A percentile compares a stretch with the other conserved stretches of the same genome.
These are phyloP conservation scores for Ustilago tritici DNA, from an alignment of 1,284 basidiomycete genomes.

Conservation along the genomic window DNA sequence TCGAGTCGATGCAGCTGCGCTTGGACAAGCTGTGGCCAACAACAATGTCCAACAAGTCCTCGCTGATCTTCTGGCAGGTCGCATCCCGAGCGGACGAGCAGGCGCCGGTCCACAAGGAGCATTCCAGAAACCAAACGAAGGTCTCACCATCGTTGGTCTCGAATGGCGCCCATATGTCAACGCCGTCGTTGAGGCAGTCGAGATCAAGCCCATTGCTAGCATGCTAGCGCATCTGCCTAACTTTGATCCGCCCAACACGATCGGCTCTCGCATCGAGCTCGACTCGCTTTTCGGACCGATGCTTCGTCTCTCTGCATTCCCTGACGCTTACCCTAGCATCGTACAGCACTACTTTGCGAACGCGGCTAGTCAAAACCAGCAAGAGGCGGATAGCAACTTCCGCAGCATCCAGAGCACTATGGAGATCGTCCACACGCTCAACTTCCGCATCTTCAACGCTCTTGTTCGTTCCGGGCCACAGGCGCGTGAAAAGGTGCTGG, in stretches of 20 bases:
- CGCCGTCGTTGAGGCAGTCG: slow-evolving; percentile 83
- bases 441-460: slow-evolving; percentile 90
- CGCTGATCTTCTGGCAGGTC: slow-evolving; percentile 55
- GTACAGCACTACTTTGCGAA: slow-evolving; percentile 58
- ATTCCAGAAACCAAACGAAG: slow-evolving; percentile 41
- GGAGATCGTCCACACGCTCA: slow-evolving; percentile 74
- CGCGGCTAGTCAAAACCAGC: slow-evolving; percentile 44
- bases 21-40: slow-evolving; percentile 48
- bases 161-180: slow-evolving; percentile 87
- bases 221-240: slow-evolving; percentile 77
- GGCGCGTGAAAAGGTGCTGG: slow-evolving; percentile 85
- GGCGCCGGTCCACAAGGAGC: slow-evolving; percentile 8
- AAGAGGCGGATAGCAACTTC: slow-evolving; percentile 58
- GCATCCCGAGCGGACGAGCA: slow-evolving; percentile 35
- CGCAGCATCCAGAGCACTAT: slow-evolving; percentile 60
- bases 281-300: slow-evolving; percentile 65
- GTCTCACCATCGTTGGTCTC: slow-evolving; percentile 70
- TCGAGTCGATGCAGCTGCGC: slow-evolving; percentile 35
- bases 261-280: slow-evolving; percentile 71
- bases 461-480: slow-evolving; percentile 85
- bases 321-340: slow-evolving; percentile 61
- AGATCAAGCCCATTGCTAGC: slow-evolving; percentile 83
- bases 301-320: slow-evolving; percentile 61
- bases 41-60: slow-evolving; percentile 61
- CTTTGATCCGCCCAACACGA: slow-evolving; percentile 78